These are phyloP conservation scores for Grosmannia penicillata DNA, from an alignment of 2,329 filamentous ascomycete genomes.

Conservation along the genomic window DNA sequence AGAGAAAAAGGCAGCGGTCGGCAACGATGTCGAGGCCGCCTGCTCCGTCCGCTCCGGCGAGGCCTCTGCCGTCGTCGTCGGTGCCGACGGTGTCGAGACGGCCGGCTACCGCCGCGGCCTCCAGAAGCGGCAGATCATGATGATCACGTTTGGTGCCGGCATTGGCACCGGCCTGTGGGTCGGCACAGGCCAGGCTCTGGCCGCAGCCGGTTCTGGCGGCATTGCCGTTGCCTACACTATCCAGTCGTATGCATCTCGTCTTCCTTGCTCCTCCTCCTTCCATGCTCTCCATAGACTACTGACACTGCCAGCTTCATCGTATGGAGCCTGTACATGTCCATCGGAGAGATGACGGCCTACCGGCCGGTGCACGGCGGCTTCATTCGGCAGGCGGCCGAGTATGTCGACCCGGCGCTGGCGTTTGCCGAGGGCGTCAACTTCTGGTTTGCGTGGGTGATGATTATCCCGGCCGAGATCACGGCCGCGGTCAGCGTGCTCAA, in stretches of 20 bases:
- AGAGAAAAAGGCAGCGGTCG: background rate
- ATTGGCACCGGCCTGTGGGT: slow-evolving; percentile 33
- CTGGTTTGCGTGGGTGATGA: slow-evolving; percentile 32
- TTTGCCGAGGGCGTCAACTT: slow-evolving; percentile 35
- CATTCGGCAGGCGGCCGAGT: slow-evolving; percentile 28
- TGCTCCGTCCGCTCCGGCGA: background rate
- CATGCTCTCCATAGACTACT: too few relatives aligned
- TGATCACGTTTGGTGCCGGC: slow-evolving; percentile 13
- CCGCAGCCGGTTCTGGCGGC: background rate
- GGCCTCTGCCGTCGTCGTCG: background rate
- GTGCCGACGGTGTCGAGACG: background rate
- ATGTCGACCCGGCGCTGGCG: slow-evolving; percentile 27
- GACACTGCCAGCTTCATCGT: slow-evolving; percentile 20
- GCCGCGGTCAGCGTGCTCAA: slow-evolving; percentile 4
- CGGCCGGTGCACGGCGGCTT: slow-evolving; percentile 39
- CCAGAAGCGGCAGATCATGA: slow-evolving; percentile 4
- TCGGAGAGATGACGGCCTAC: slow-evolving; percentile 42
- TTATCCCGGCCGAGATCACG: slow-evolving; percentile 8
- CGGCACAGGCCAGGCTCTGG: slow-evolving; percentile 26
- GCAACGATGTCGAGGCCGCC: background rate
- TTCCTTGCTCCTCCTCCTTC: too few relatives aligned
- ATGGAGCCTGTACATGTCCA: slow-evolving; percentile 17
- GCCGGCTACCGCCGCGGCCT: slow-evolving; percentile 1
- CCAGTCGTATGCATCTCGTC: slow-evolving; percentile 20
- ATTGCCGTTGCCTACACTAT: slow-evolving; percentile 23